Evolutionary conservation across 441 rosid species (phyloP).

Genomic region (Melastoma candidum): DNA sequence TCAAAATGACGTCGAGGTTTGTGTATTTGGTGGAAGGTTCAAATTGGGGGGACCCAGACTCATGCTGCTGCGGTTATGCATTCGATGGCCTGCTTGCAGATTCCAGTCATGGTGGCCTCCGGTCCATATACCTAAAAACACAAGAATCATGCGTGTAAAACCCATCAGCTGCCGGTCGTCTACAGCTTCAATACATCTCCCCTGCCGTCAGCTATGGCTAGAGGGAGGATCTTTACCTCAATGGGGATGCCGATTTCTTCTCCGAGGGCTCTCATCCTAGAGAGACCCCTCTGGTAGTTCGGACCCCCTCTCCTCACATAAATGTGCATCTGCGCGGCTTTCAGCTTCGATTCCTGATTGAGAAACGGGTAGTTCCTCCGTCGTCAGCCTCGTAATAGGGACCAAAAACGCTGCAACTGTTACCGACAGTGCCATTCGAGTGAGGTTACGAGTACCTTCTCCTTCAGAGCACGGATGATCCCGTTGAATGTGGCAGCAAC

Average conservation of each 20-base stretch:
- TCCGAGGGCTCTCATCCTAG: slow-evolving; percentile 33
- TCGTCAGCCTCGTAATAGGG: background rate
- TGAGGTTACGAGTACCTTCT: slow-evolving; percentile 28
- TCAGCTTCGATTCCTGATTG: slow-evolving; percentile 52
- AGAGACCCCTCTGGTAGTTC: slow-evolving; percentile 68
- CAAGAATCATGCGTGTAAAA: slow-evolving; percentile 1
- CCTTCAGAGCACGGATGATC: slow-evolving; percentile 57
- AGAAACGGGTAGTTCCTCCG: no score
- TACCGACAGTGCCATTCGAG: background rate
- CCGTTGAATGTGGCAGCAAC: slow-evolving; percentile 69
- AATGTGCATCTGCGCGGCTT: slow-evolving; percentile 54
- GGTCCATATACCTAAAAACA: slow-evolving; percentile 71
- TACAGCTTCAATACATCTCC: background rate
- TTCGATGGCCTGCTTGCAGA: slow-evolving; percentile 88
- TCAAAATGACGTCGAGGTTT: no score
- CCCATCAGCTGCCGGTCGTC: background rate
- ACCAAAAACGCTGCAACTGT: background rate
- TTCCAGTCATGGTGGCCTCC: slow-evolving; percentile 93
- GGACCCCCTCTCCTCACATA: slow-evolving; percentile 53
- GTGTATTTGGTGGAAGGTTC: no score
- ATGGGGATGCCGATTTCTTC: slow-evolving; percentile 42
- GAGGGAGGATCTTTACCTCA: slow-evolving; percentile 21
- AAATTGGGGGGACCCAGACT: slow-evolving; percentile 9
- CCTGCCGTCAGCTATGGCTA: no score
- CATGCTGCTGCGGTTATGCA: slow-evolving; percentile 68